Percentiles rank a stretch among this genome's conserved stretches.
Evolutionary conservation across 208 protist genomes (phyloP).

Genomic region (Acanthamoeba triangularis): DNA sequence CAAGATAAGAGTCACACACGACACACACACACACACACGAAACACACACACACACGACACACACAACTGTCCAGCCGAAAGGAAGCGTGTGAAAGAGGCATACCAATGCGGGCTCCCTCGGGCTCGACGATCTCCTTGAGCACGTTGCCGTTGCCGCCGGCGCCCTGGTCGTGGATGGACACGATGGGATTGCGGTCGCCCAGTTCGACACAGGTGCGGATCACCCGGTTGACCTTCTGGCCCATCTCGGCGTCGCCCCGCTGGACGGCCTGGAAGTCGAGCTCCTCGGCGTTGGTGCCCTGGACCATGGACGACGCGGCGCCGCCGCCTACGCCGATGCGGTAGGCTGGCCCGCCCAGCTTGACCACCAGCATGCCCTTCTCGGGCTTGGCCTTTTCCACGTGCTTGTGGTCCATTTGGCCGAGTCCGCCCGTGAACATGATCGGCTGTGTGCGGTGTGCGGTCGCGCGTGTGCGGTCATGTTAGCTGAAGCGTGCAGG

Average conservation of each 20-base stretch:
- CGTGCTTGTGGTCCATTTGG: constrained; percentile 85
- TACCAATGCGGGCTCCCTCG: constrained; percentile 83
- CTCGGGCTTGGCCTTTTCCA: constrained; percentile 82
- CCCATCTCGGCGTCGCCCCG: constrained; percentile 93
- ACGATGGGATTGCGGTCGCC: constrained; percentile 90
- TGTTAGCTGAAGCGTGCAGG: no score
- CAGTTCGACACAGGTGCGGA: constrained; percentile 91
- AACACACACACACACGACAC: not conserved
- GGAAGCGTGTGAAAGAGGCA: not conserved
- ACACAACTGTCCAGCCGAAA: not conserved
- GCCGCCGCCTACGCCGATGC: constrained; percentile 92
- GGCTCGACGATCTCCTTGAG: constrained; percentile 91
- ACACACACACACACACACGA: not conserved
- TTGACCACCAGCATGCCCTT: constrained; percentile 91
- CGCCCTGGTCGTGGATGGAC: constrained; percentile 90
- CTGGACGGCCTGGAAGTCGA: constrained; percentile 89
- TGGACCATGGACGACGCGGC: constrained; percentile 89
- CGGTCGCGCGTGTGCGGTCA: not conserved
- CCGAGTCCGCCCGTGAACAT: constrained; percentile 92
- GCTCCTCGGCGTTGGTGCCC: constrained; percentile 74
- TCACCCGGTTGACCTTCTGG: constrained; percentile 92
- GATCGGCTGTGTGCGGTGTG: constrained; percentile 90
- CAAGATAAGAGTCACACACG: not conserved
- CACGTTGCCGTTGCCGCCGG: constrained; percentile 91
- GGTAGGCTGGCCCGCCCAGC: constrained; percentile 91